Conservation (phyloP, 2,329 filamentous ascomycete genomes). For the Colletotrichum destructivum region DNA sequence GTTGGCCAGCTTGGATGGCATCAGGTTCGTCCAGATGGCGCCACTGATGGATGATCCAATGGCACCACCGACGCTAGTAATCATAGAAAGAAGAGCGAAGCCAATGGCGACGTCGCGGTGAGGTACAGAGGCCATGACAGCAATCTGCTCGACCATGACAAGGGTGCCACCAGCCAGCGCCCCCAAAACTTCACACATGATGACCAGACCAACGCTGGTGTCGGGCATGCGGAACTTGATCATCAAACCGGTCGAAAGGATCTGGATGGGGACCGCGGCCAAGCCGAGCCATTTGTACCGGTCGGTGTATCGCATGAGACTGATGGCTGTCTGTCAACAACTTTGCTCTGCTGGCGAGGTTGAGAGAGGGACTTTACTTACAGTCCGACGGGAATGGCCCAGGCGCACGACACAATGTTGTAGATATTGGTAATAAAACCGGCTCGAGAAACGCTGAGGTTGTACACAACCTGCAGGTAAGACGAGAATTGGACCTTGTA, state of each 20-base stretch:
- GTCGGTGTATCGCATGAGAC: slow-evolving; percentile 50
- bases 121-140: slow-evolving; percentile 51
- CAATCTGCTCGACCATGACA: slow-evolving; percentile 62
- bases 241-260: slow-evolving; percentile 49
- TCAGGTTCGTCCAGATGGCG: slow-evolving; percentile 53
- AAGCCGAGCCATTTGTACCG: slow-evolving; percentile 53
- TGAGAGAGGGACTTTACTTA: not conserved
- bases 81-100: slow-evolving; percentile 51
- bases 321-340: not conserved
- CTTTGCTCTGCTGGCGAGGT: not conserved
- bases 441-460: slow-evolving; percentile 47
- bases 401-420: slow-evolving; percentile 56
- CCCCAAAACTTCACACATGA: slow-evolving; percentile 57
- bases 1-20: slow-evolving; percentile 55
- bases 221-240: slow-evolving; percentile 54
- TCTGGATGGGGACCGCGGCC: slow-evolving; percentile 51
- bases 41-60: slow-evolving; percentile 51
- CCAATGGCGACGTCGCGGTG: slow-evolving; percentile 53
- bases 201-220: slow-evolving; percentile 51
- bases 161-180: slow-evolving; percentile 55
- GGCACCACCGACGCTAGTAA: slow-evolving; percentile 51
- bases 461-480: slow-evolving; percentile 56
- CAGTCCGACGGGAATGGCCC: slow-evolving; percentile 56
- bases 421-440: slow-evolving; percentile 53
- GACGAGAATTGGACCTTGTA: slow-evolving; percentile 60